Percentiles rank a stretch among this genome's conserved stretches.
These are phyloP conservation scores for Picochlorum sp. DNA, from an alignment of 139 green algal genomes.

Conservation along the genomic window DNA sequence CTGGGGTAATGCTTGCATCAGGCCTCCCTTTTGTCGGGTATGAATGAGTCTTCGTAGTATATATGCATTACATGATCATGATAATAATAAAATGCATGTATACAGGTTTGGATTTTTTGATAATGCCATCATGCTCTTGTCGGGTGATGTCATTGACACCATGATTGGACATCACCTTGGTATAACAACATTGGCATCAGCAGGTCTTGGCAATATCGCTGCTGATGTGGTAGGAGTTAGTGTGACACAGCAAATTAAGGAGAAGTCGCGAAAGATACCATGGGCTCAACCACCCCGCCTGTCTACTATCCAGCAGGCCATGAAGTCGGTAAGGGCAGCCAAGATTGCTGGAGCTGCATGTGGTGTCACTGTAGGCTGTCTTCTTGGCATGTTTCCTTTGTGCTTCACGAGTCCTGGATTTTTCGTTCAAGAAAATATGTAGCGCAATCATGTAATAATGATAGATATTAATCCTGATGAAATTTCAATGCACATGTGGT, in stretches of 20 bases:
- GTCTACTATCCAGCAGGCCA: slow-evolving; percentile 30
- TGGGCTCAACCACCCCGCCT: slow-evolving; percentile 19
- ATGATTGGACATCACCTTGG: slow-evolving; percentile 33
- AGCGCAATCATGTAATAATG: background rate
- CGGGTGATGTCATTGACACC: slow-evolving; percentile 60
- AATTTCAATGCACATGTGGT: background rate
- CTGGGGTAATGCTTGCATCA: slow-evolving; percentile 23
- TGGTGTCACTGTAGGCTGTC: slow-evolving; percentile 52
- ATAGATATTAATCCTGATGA: background rate
- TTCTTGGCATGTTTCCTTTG: slow-evolving; percentile 48
- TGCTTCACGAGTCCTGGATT: slow-evolving; percentile 20
- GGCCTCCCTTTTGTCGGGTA: slow-evolving; percentile 55
- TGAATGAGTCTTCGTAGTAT: slow-evolving; percentile 9
- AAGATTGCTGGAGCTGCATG: slow-evolving; percentile 36
- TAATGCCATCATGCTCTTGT: slow-evolving; percentile 51
- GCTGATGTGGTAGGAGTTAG: slow-evolving; percentile 48
- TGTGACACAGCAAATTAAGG: slow-evolving; percentile 48
- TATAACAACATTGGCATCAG: slow-evolving; percentile 43
- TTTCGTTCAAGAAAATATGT: slow-evolving; percentile 6
- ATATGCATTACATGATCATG: background rate
- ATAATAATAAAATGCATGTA: background rate
- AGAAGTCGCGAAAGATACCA: slow-evolving; percentile 15
- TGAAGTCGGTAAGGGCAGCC: slow-evolving; percentile 12
- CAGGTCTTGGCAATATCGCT: slow-evolving; percentile 44
- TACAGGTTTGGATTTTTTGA: slow-evolving; percentile 31